Conservation (phyloP, 306 rosid species). For the Quercus alba region DNA sequence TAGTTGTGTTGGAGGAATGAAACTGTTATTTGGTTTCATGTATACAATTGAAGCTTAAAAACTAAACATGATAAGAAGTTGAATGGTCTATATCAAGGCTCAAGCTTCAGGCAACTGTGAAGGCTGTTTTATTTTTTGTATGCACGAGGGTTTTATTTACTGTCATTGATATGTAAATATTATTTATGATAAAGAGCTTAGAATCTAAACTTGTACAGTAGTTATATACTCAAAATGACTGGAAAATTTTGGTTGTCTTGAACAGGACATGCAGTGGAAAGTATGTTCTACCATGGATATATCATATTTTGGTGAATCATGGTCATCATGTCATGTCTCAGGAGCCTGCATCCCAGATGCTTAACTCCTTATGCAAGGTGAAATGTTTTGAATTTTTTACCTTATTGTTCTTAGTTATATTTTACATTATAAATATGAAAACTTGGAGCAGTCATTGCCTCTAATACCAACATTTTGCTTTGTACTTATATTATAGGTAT, state of each 20-base stretch:
- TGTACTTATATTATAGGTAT: not conserved
- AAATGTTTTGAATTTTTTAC: not conserved
- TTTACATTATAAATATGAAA: constrained; percentile 6
- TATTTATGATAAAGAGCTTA: not conserved
- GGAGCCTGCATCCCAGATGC: constrained; percentile 38
- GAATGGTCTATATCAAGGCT: not conserved
- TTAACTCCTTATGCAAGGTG: constrained; percentile 74
- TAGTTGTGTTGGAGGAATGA: not conserved
- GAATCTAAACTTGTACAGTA: not conserved
- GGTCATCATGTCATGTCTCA: constrained; percentile 50
- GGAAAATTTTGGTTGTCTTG: constrained; percentile 14
- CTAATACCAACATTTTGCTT: not conserved
- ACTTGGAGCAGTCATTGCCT: not conserved
- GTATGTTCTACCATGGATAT: constrained; percentile 78
- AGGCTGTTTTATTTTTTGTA: not conserved
- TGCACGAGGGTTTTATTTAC: not conserved
- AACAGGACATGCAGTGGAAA: constrained; percentile 66
- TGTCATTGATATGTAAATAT: not conserved
- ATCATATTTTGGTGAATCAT: constrained; percentile 64
- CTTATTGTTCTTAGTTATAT: constrained; percentile 11
- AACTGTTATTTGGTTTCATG: not conserved
- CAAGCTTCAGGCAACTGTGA: not conserved
- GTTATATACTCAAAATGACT: not conserved
- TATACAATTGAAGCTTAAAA: not conserved
- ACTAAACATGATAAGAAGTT: not conserved